Conservation (phyloP, 1,284 basidiomycete genomes). For the Ceratobasidium sp. region DNA sequence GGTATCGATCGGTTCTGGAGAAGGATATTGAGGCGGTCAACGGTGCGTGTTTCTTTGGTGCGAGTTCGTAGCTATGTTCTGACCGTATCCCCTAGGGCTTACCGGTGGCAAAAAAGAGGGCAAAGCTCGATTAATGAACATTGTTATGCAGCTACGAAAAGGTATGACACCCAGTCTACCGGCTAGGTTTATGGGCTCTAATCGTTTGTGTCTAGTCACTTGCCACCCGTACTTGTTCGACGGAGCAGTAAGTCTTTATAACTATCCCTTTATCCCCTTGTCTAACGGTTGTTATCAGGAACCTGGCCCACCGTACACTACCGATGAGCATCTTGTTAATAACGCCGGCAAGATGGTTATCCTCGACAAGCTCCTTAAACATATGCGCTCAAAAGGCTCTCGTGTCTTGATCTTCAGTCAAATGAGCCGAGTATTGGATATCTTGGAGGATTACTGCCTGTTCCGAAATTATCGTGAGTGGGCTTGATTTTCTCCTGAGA, state of each 20-base stretch:
- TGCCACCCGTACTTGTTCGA: slow-evolving; percentile 90
- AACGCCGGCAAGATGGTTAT: slow-evolving; percentile 99
- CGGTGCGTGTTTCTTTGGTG: slow-evolving; percentile 59
- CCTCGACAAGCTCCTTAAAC: slow-evolving; percentile 90
- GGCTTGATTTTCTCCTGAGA: neutral
- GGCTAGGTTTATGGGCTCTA: neutral
- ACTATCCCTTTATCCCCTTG: neutral
- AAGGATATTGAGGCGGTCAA: slow-evolving; percentile 99
- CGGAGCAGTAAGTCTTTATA: slow-evolving; percentile 68
- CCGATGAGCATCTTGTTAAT: slow-evolving; percentile 94
- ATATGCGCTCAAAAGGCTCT: slow-evolving; percentile 92
- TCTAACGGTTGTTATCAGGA: no score
- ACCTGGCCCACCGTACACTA: slow-evolving; percentile 98
- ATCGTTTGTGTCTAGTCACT: slow-evolving; percentile 60
- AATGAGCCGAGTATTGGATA: slow-evolving; percentile 96
- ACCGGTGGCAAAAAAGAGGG: slow-evolving; percentile 96
- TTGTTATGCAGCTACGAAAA: slow-evolving; percentile 97
- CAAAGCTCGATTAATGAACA: slow-evolving; percentile 97
- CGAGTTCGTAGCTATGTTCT: neutral
- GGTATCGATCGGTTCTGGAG: slow-evolving; percentile 95
- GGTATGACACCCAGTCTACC: slow-evolving; percentile 35
- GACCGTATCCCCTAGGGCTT: slow-evolving; percentile 62
- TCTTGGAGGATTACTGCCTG: slow-evolving; percentile 96
- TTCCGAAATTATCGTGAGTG: slow-evolving; percentile 88
- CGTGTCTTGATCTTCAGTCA: slow-evolving; percentile 98